Base-by-base conservation (phyloP, 805 yeast species). In the Wickerhamomyces alni region DNA sequence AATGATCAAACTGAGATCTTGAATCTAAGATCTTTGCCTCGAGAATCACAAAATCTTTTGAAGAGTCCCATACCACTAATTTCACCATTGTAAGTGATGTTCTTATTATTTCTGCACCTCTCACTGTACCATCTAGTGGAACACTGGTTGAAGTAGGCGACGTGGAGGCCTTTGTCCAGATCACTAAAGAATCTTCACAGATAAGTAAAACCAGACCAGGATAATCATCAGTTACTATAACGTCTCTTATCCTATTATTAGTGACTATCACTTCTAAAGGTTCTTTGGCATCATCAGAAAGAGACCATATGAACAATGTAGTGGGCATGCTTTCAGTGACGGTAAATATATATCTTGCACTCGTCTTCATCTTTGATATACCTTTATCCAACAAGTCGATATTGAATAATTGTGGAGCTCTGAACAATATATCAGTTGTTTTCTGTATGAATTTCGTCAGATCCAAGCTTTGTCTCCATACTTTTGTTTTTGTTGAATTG, bases 251-350 rank as follows among this genome's bases (percentile, higher is more conserved):
- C 22, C 17, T 35, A 8, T 37, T 31, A 18, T 46, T 46, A 1
- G 45, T 41, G 4, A 42, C 35, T 4, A 50, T 31, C 5, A 40
- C 19, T n/a, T 29, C 43, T 5, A 17, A 9, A 15, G 48, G 47
- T 10, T 33, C 24, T 13, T 12, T 19, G 10, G 16, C 27, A 4
- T 34, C 18, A 13, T 17, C 13, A 10, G 22, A 31, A 9, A 37
- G 2, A 13, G 33, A 26, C 52, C 51, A 50, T 3, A 48, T 29
- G 32, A 48, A 48, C 3, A 44, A 37, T 2, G 51, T 33, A 6
- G 48, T 37, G 1, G 53, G 53, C 51, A 47, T 45, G 3, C 41
- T 27, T n/a, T 38, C 18, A 4, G 41, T 18, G 9, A 32, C 29
- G 2, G 37, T 22, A 21, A 40, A 33, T 17, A 48, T 9, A n/a